phyloP scores from a whole-genome alignment of 2,329 filamentous ascomycete genomes.

The Verticillium longisporum region DNA sequence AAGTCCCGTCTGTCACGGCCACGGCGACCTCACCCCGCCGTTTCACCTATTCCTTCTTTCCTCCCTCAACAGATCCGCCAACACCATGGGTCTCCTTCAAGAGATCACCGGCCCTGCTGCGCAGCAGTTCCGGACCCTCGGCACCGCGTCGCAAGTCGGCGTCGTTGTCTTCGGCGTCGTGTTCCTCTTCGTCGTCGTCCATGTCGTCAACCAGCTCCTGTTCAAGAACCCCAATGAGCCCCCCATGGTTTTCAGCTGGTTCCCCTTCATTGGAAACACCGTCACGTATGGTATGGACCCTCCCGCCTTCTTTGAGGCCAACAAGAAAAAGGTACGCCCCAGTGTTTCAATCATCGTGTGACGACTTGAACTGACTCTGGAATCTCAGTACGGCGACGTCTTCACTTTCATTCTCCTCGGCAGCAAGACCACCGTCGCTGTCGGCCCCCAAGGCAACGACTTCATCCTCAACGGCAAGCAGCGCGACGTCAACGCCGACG shows the following conservation, averaged over 20 bases:
- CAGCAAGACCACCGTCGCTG: constrained; percentile 80
- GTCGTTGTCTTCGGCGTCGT: constrained; percentile 37
- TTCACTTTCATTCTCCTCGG: constrained; percentile 87
- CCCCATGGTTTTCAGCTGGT: constrained; percentile 73
- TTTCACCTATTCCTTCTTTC: neutral
- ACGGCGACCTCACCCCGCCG: neutral
- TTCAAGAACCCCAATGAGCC: constrained; percentile 78
- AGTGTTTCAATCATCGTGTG: neutral
- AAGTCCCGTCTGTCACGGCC: neutral
- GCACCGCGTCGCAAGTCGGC: constrained; percentile 38
- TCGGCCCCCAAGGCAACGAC: constrained; percentile 78
- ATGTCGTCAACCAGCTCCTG: constrained; percentile 73
- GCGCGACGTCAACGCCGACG: constrained; percentile 83
- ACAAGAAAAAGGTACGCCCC: constrained; percentile 62
- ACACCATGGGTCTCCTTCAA: constrained; percentile 50
- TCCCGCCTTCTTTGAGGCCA: constrained; percentile 74
- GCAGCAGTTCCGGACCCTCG: constrained; percentile 42
- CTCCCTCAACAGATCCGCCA: neutral
- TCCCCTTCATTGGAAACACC: constrained; percentile 83
- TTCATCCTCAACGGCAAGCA: constrained; percentile 89
- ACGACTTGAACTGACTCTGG: neutral
- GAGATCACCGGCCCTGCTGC: constrained; percentile 42
- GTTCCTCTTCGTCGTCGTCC: constrained; percentile 59
- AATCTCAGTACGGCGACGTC: constrained; percentile 68
- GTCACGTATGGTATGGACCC: constrained; percentile 94